Conservation (phyloP, 2,329 filamentous ascomycete genomes). For the Penicillium rolfsii region DNA sequence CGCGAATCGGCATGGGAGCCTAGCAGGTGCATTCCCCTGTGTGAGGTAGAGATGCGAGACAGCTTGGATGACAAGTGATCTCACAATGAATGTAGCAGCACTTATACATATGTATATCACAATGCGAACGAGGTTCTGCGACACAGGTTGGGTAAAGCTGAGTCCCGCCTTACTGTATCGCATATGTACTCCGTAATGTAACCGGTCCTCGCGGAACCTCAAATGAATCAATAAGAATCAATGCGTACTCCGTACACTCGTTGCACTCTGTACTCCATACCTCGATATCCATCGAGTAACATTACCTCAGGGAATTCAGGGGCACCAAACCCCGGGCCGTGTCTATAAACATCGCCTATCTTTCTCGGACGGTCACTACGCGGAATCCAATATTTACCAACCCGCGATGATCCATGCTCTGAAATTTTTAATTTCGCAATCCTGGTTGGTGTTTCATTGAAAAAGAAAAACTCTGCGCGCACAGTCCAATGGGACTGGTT, state of each 20-base stretch:
- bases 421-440: conserved; percentile 7
- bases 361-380: background rate
- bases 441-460: conserved; percentile 2
- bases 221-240: too few species aligned
- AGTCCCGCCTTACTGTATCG: background rate
- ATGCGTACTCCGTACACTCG: too few species aligned
- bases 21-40: background rate
- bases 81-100: background rate
- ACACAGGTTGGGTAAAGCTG: background rate
- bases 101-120: background rate
- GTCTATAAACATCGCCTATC: background rate
- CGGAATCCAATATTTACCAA: background rate
- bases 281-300: background rate
- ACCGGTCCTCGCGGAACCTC: background rate
- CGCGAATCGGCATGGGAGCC: background rate
- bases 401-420: background rate
- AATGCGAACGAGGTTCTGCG: background rate
- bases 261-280: background rate
- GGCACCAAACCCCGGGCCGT: background rate
- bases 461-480: background rate
- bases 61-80: background rate
- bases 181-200: background rate
- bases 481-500: conserved; percentile 1
- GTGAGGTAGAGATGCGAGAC: background rate
- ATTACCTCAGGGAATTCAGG: background rate